A percentile compares a stretch with the other conserved stretches of the same genome.
Evolutionary conservation across 768 basidiomycete species (phyloP).

Genomic region (Mycena filopes): DNA sequence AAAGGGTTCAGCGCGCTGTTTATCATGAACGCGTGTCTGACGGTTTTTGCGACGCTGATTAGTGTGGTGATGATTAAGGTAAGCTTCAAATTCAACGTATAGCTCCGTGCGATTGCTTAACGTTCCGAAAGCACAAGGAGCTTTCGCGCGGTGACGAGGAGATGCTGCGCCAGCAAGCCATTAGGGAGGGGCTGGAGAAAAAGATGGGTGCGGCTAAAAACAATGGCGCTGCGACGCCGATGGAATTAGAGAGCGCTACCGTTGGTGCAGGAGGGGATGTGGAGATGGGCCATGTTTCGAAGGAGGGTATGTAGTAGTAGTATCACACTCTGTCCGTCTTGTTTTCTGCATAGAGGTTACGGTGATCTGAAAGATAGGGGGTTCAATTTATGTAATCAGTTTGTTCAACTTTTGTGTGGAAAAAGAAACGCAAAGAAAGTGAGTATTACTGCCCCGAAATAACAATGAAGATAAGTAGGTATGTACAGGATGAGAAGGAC

Average conservation of each 20-base stretch:
- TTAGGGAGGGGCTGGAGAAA: constrained; percentile 19
- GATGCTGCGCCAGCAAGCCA: constrained; percentile 54
- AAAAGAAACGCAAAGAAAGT: no score
- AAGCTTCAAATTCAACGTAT: no score
- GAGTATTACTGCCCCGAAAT: no score
- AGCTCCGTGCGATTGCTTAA: no score
- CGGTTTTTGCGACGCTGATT: constrained; percentile 63
- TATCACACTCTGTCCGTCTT: neutral
- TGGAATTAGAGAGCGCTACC: neutral
- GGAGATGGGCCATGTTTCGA: neutral
- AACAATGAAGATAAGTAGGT: no score
- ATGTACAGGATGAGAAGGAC: no score
- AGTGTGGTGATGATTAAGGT: constrained; percentile 70
- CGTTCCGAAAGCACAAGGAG: constrained; percentile 68
- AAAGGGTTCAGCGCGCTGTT: constrained; percentile 69
- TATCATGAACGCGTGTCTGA: constrained; percentile 66
- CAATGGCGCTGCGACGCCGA: constrained; percentile 14
- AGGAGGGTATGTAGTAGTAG: neutral
- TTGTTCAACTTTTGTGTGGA: no score
- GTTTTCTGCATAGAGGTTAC: neutral
- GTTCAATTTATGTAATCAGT: no score
- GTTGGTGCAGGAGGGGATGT: neutral
- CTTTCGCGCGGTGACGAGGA: constrained; percentile 68
- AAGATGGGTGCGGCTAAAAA: constrained; percentile 8
- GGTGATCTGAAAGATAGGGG: no score